phyloP scores from a whole-genome alignment of 192 early-diverging fungal species.

The Allomyces arbusculus region DNA sequence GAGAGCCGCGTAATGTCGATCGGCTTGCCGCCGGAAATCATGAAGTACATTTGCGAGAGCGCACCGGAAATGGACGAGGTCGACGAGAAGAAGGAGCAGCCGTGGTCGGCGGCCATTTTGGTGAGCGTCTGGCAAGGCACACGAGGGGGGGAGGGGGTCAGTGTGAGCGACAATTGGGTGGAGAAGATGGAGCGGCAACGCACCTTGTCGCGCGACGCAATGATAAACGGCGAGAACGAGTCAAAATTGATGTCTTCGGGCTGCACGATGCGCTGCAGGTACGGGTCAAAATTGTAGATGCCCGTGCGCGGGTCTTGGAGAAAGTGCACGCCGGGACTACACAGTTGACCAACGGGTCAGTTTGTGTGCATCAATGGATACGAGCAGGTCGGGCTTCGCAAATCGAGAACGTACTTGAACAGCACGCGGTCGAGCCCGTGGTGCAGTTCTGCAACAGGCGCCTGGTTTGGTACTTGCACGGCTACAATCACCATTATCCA shows the following conservation, averaged over 20 bases:
- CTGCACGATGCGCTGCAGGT: conserved; percentile 54
- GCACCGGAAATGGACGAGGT: conserved; percentile 68
- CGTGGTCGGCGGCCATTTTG: conserved; percentile 21
- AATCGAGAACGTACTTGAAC: conserved; percentile 25
- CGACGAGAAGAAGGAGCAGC: conserved; percentile 52
- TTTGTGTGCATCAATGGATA: neutral
- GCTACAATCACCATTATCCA: too few species aligned
- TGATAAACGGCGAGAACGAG: conserved; percentile 54
- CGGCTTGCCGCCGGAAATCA: conserved; percentile 37
- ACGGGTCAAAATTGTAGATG: conserved; percentile 62
- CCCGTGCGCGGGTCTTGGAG: conserved; percentile 54
- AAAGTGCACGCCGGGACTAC: conserved; percentile 59
- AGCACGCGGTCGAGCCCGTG: conserved; percentile 44
- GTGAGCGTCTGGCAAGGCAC: conserved; percentile 20
- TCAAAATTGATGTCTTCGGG: conserved; percentile 64
- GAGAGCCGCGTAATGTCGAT: conserved; percentile 42
- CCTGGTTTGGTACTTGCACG: conserved; percentile 4
- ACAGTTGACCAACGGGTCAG: conserved; percentile 4
- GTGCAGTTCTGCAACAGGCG: conserved; percentile 17
- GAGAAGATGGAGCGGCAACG: too few species aligned
- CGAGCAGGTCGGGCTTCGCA: neutral
- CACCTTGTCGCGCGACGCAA: conserved; percentile 49
- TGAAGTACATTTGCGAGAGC: conserved; percentile 55
- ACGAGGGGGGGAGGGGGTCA: too few species aligned
- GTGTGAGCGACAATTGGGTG: too few species aligned